phyloP scores from a whole-genome alignment of 306 rosid species.

The Potentilla sterilis region DNA sequence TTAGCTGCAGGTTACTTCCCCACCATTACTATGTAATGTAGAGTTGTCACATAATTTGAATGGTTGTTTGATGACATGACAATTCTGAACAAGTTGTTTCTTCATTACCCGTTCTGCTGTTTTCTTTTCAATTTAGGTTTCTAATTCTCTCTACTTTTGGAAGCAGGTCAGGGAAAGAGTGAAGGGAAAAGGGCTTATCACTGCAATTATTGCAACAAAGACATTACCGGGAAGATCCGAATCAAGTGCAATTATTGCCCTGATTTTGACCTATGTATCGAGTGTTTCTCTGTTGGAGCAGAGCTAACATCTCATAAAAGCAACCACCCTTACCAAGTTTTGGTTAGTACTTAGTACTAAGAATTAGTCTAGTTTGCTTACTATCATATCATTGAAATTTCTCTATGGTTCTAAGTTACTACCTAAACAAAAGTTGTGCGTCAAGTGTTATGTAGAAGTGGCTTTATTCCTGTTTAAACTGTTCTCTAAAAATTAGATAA shows the following conservation, averaged over 20 bases:
- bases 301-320: conserved; percentile 90
- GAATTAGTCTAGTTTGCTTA: background rate
- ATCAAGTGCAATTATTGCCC: conserved; percentile 91
- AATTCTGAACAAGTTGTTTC: background rate
- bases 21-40: conserved; percentile 1
- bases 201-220: conserved; percentile 97
- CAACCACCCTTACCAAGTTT: conserved; percentile 85
- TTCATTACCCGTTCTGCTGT: background rate
- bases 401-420: background rate
- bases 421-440: background rate
- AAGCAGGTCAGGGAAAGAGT: conserved; percentile 73
- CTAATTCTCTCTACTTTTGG: conserved; percentile 15
- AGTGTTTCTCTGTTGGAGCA: conserved; percentile 96
- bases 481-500: conserved; percentile 3
- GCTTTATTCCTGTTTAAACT: conserved; percentile 3
- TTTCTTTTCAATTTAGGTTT: background rate
- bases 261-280: conserved; percentile 93
- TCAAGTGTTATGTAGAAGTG: background rate
- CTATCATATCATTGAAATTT: background rate
- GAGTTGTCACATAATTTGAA: background rate
- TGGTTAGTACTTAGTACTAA: conserved; percentile 54
- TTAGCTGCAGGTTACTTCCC: conserved; percentile 55
- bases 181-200: conserved; percentile 92
- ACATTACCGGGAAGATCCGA: conserved; percentile 89
- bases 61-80: conserved; percentile 3